Conservation (phyloP, 768 basidiomycete species). For the Hysterangium stoloniferum region DNA sequence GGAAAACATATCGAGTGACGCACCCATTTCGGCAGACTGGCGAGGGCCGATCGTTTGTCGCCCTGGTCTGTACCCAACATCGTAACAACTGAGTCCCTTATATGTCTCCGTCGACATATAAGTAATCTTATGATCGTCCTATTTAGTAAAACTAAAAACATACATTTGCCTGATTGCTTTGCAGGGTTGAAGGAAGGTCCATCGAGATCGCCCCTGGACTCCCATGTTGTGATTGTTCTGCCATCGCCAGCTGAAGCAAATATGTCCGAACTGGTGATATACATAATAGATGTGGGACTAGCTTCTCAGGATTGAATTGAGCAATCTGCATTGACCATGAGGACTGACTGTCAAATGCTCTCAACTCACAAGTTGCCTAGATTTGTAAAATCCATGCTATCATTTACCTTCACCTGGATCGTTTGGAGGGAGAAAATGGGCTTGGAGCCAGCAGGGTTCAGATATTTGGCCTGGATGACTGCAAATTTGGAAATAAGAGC, state of each 20-base stretch:
- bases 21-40: constrained; percentile 27
- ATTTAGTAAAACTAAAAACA: too few species aligned
- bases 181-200: not conserved
- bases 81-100: not conserved
- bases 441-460: not conserved
- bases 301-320: constrained; percentile 4
- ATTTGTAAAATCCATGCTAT: not conserved
- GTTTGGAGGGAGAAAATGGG: not conserved
- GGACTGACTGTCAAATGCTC: not conserved
- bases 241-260: constrained; percentile 5
- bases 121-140: not conserved
- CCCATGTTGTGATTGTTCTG: constrained; percentile 2
- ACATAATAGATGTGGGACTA: not conserved
- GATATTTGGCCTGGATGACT: not conserved
- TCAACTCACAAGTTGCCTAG: not conserved
- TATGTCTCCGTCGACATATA: constrained; percentile 1
- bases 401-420: not conserved
- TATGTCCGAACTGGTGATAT: constrained; percentile 4
- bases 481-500: not conserved
- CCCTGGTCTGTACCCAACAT: not conserved
- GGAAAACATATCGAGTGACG: constrained; percentile 14
- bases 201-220: too few species aligned
- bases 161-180: constrained; percentile 5
- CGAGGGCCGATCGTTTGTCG: constrained; percentile 24
- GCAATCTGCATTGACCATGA: constrained; percentile 1